Base-by-base conservation (phyloP, 1,139 yeast genomes). In the Yamadazyma taylorii region DNA sequence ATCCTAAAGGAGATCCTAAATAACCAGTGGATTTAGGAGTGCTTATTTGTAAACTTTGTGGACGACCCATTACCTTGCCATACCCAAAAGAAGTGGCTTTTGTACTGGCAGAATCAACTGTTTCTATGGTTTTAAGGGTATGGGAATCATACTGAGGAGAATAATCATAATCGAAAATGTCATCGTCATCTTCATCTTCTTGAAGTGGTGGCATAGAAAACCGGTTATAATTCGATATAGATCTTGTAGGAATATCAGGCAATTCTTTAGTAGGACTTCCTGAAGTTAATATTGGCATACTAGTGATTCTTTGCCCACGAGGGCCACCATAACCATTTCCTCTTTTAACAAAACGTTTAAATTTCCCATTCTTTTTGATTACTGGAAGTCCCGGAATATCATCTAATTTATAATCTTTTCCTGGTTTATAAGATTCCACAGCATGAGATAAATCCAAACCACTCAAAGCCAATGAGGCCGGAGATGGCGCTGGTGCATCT, bases 321-420 rank as follows among this genome's bases (percentile, higher is more conserved):
- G 13, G 24, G 4, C 32, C 31, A 13, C n/a, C n/a, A n/a, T n/a
- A n/a, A n/a, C n/a, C n/a, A n/a, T n/a, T n/a, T n/a, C n/a, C n/a
- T n/a, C 29, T 34, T n/a, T 43, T 24, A 14, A 53, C 43, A 34
- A 55, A 56, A 23, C 55, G 45, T 34, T 47, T 48, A 29, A 62
- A 40, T 29, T 41, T 47, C 2, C 66, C 66, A n/a, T 43, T 46
- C 16, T 46, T 46, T 33, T 50, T 50, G 41, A 58, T 57, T 1
- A 62, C 54, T 2, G 73, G 72, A 11, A 65, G 38, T 1, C 47
- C 47, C 2, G 73, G 73, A 10, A 70, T 51, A 34, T 69, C 73
- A 4, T 51, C 51, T 10, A 52, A 24, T 4, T 55, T 41, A 39
- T 48, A 52, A 8, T 46, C 47, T 17, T 37, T 39, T 2, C 60